A percentile compares a stretch with the other conserved stretches of the same genome.
These are phyloP conservation scores for Candida xiaguanensis DNA, from an alignment of 805 yeast genomes.

Conservation along the genomic window DNA sequence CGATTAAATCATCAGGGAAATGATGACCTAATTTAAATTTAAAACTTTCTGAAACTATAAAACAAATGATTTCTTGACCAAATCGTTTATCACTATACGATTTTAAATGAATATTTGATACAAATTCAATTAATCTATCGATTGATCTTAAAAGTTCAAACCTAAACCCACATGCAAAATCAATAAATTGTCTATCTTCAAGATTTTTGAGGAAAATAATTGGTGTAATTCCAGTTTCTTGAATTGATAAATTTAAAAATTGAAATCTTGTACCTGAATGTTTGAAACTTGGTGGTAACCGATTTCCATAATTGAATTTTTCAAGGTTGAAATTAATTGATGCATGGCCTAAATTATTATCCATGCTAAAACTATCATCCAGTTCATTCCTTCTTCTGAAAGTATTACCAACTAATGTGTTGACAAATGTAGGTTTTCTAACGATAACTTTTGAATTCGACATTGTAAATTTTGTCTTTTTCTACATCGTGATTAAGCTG, in stretches of 20 bases:
- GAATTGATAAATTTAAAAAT: neutral
- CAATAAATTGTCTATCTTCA: slow-evolving; percentile 2
- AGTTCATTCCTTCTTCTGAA: neutral
- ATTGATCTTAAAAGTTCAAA: slow-evolving; percentile 4
- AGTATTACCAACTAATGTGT: neutral
- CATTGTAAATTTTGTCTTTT: neutral
- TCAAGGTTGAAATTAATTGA: slow-evolving; percentile 5
- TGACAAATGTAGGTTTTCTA: slow-evolving; percentile 2
- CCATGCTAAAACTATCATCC: neutral
- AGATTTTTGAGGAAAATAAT: neutral
- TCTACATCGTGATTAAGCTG: no score
- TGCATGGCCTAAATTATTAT: neutral
- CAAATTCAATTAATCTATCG: slow-evolving; percentile 1
- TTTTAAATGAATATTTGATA: neutral
- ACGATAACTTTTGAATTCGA: slow-evolving; percentile 1
- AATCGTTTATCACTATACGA: neutral
- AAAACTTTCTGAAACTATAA: slow-evolving; percentile 1
- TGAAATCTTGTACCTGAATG: slow-evolving; percentile 2
- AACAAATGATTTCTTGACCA: slow-evolving; percentile 5
- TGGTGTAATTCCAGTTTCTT: neutral
- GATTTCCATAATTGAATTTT: neutral
- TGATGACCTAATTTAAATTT: neutral
- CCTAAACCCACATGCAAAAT: slow-evolving; percentile 8
- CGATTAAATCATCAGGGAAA: slow-evolving; percentile 1
- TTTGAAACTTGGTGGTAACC: neutral